These are phyloP conservation scores for Phytophthora boehmeriae DNA, from an alignment of 352 stramenopile species.

Conservation along the genomic window DNA sequence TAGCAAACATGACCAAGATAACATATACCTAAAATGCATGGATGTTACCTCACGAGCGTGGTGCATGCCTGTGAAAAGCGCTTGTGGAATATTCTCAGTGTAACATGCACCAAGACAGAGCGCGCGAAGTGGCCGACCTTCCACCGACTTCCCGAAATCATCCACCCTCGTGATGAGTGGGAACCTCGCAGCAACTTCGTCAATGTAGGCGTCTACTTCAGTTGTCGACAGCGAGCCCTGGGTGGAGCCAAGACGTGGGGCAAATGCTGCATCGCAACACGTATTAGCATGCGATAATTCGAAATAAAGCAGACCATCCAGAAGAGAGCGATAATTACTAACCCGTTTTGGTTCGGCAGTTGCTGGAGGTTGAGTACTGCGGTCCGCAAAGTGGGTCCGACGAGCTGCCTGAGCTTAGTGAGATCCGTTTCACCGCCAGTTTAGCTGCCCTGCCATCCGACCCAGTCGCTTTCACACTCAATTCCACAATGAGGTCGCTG, in stretches of 20 bases:
- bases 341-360: slow-evolving; percentile 53
- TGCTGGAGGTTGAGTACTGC: slow-evolving; percentile 35
- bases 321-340: slow-evolving; percentile 15
- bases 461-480: slow-evolving; percentile 21
- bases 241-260: slow-evolving; percentile 63
- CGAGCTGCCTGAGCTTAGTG: slow-evolving; percentile 27
- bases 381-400: slow-evolving; percentile 42
- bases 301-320: neutral
- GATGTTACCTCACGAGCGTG: slow-evolving; percentile 76
- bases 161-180: slow-evolving; percentile 59
- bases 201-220: slow-evolving; percentile 66
- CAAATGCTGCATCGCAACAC: slow-evolving; percentile 34
- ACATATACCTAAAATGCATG: slow-evolving; percentile 4
- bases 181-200: slow-evolving; percentile 42
- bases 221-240: slow-evolving; percentile 64
- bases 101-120: slow-evolving; percentile 73
- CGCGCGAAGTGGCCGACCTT: slow-evolving; percentile 63
- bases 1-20: neutral
- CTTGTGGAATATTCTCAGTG: slow-evolving; percentile 44
- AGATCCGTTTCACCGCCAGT: slow-evolving; percentile 29
- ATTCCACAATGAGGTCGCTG: slow-evolving; percentile 24
- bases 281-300: too few species aligned
- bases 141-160: slow-evolving; percentile 59
- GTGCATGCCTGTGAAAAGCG: slow-evolving; percentile 85
- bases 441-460: neutral